A percentile compares a stretch with the other conserved stretches of the same genome.
Evolutionary conservation across 2,329 filamentous ascomycete genomes (phyloP).

Genomic region (Remersonia thermophila): DNA sequence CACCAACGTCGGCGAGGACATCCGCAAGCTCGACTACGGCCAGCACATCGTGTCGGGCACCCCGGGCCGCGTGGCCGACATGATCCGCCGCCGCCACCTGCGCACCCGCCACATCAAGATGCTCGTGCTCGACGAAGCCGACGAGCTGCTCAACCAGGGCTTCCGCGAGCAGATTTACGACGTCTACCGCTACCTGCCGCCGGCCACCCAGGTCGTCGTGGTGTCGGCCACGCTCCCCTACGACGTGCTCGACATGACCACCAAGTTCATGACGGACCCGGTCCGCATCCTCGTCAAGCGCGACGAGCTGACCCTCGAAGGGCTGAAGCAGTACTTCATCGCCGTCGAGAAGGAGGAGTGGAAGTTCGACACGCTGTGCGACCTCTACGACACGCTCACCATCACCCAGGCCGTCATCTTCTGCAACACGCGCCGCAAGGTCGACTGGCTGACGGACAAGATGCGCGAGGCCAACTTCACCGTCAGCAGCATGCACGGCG

Average conservation of each 20-base stretch:
- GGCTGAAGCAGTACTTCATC: slow-evolving; percentile 98
- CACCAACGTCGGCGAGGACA: slow-evolving; percentile 95
- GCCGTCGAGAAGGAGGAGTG: slow-evolving; percentile 99
- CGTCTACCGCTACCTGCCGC: slow-evolving; percentile 91
- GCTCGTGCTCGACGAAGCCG: slow-evolving; percentile 49
- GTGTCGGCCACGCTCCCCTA: slow-evolving; percentile 94
- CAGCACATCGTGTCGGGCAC: slow-evolving; percentile 97
- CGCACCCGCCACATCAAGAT: slow-evolving; percentile 53
- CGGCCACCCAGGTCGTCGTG: slow-evolving; percentile 95
- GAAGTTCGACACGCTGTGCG: slow-evolving; percentile 98
- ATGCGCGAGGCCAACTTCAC: slow-evolving; percentile 99
- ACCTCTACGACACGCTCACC: slow-evolving; percentile 96
- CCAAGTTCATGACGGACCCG: slow-evolving; percentile 98
- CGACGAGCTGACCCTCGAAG: slow-evolving; percentile 95
- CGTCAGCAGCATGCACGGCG: slow-evolving; percentile 95
- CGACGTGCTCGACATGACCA: slow-evolving; percentile 97
- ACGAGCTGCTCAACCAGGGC: slow-evolving; percentile 70
- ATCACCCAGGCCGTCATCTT: slow-evolving; percentile 99
- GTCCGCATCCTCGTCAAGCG: slow-evolving; percentile 95
- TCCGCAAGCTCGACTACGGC: slow-evolving; percentile 91
- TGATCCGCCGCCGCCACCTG: slow-evolving; percentile 46
- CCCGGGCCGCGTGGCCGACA: slow-evolving; percentile 73
- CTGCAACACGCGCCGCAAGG: slow-evolving; percentile 98
- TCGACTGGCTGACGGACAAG: slow-evolving; percentile 98
- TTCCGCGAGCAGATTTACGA: slow-evolving; percentile 99